These are phyloP conservation scores for Hypoxylon fuscum DNA, from an alignment of 495 filamentous ascomycete species.

Conservation along the genomic window DNA sequence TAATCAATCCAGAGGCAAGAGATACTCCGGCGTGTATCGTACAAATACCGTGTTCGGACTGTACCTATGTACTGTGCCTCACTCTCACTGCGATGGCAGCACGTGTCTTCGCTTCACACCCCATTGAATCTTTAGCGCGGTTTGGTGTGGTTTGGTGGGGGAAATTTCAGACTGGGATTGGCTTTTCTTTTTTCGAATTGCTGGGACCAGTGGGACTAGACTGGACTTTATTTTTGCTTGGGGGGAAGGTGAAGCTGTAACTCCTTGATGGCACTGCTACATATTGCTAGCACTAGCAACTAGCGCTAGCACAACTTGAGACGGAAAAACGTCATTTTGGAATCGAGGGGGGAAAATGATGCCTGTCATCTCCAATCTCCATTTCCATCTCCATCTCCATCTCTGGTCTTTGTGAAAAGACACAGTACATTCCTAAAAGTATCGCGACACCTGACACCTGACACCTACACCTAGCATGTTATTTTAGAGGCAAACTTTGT, in stretches of 20 bases:
- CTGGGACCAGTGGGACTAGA: no score
- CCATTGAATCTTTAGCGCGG: slow-evolving; percentile 18
- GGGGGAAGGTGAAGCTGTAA: slow-evolving; percentile 21
- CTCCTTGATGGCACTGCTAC: neutral
- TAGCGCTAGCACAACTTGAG: slow-evolving; percentile 16
- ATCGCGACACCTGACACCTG: neutral
- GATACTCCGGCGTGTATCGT: no score
- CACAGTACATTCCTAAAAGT: slow-evolving; percentile 28
- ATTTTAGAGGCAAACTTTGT: no score
- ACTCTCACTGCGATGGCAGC: neutral
- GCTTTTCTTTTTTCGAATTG: neutral
- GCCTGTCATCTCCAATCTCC: no score
- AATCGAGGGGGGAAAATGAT: slow-evolving; percentile 22
- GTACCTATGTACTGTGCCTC: neutral
- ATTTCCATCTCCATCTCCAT: no score
- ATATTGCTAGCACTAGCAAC: slow-evolving; percentile 8
- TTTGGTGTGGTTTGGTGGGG: slow-evolving; percentile 27
- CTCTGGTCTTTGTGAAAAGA: slow-evolving; percentile 28
- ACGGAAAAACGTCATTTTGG: slow-evolving; percentile 38
- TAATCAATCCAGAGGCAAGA: no score
- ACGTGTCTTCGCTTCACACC: slow-evolving; percentile 11
- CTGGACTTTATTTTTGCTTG: no score
- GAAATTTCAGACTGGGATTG: slow-evolving; percentile 17
- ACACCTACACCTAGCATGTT: neutral
- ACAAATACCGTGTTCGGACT: no score